Percentiles rank a stretch among this genome's conserved stretches.
Evolutionary conservation across 805 yeast genomes (phyloP).

Genomic region (Candida succiphila): DNA sequence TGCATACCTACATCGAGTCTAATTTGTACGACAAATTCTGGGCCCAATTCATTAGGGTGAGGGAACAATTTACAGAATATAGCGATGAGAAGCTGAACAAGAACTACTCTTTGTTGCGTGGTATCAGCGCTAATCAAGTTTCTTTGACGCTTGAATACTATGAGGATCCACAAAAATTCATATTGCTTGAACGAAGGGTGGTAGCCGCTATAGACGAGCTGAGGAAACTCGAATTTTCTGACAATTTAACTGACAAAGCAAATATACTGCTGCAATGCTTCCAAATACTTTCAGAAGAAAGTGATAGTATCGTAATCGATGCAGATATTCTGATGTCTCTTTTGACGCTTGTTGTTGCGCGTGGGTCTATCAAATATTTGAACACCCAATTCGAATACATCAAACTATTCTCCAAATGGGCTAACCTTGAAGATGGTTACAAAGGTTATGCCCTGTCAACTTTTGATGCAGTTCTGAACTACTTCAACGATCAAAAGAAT

Average conservation of each 20-base stretch:
- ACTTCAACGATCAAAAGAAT: constrained; percentile 34
- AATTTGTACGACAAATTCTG: constrained; percentile 61
- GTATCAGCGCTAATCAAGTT: constrained; percentile 40
- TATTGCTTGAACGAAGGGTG: constrained; percentile 32
- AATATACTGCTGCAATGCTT: constrained; percentile 42
- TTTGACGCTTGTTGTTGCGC: constrained; percentile 58
- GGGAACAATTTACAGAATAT: background rate
- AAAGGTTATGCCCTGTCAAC: constrained; percentile 75
- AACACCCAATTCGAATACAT: constrained; percentile 60
- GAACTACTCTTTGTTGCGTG: constrained; percentile 25
- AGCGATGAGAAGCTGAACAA: constrained; percentile 12
- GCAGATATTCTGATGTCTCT: constrained; percentile 78
- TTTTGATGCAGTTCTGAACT: constrained; percentile 70
- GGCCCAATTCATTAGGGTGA: constrained; percentile 26
- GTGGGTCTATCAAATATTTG: constrained; percentile 47
- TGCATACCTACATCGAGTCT: constrained; percentile 62
- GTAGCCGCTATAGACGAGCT: constrained; percentile 43
- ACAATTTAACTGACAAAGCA: constrained; percentile 38
- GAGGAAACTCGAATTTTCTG: constrained; percentile 32
- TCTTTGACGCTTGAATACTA: constrained; percentile 27
- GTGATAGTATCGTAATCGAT: constrained; percentile 34
- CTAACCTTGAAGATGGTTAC: constrained; percentile 44
- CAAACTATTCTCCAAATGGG: constrained; percentile 41
- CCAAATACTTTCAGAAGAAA: constrained; percentile 31
- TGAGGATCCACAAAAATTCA: constrained; percentile 6